A percentile compares a stretch with the other conserved stretches of the same genome.
Conservation (phyloP, 2,329 filamentous ascomycete species). For the Fusarium penzigii region DNA sequence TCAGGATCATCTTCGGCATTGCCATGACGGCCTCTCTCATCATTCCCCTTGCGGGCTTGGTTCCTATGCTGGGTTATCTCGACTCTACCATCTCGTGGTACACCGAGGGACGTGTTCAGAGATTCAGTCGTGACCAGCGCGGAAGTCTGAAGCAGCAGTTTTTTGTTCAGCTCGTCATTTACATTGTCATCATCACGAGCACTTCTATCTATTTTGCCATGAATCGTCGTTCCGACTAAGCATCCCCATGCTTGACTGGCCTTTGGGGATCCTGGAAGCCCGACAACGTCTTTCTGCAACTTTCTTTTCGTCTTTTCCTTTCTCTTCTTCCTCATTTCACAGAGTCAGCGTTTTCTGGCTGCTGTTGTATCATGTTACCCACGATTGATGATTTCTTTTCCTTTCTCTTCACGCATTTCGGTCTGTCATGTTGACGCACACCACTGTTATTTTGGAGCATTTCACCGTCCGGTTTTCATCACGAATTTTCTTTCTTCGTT, state of each 20-base stretch:
- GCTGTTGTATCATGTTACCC: background rate
- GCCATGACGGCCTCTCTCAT: constrained; percentile 41
- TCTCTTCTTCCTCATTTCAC: background rate
- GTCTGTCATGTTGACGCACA: background rate
- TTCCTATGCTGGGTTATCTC: constrained; percentile 47
- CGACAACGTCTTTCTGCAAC: too few relatives aligned
- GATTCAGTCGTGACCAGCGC: constrained; percentile 37
- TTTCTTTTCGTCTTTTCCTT: too few relatives aligned
- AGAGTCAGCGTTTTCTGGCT: background rate
- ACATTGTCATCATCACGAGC: constrained; percentile 33
- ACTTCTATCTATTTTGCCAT: constrained; percentile 35
- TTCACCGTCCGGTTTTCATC: background rate
- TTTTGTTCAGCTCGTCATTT: constrained; percentile 35
- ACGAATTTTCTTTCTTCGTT: background rate
- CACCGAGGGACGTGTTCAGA: constrained; percentile 46
- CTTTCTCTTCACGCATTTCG: background rate
- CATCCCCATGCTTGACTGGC: background rate
- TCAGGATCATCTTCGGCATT: constrained; percentile 37
- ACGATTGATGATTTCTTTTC: background rate
- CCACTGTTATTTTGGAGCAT: background rate
- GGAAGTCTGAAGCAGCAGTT: constrained; percentile 39
- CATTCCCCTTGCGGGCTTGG: constrained; percentile 49
- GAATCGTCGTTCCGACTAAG: background rate
- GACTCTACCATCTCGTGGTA: constrained; percentile 50
- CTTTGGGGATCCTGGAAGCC: too few relatives aligned